These are phyloP conservation scores for Helenozyma baotianmanensis DNA, from an alignment of 805 yeast species.

Conservation along the genomic window DNA sequence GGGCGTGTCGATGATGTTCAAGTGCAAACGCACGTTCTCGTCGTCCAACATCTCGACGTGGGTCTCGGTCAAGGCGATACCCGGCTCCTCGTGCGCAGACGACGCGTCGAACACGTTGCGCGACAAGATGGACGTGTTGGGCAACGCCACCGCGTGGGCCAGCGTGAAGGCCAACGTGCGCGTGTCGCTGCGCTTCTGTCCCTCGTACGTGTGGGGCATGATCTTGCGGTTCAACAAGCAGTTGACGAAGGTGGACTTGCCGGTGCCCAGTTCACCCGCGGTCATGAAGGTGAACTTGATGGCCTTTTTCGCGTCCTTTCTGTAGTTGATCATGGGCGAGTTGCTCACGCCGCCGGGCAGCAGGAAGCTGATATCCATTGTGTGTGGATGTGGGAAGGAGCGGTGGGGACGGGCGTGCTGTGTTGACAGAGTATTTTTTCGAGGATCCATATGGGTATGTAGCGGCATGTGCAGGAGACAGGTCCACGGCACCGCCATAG, in stretches of 20 bases:
- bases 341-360: constrained; percentile 23
- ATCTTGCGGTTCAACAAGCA: constrained; percentile 59
- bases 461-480: no score
- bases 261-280: constrained; percentile 71
- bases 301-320: constrained; percentile 69
- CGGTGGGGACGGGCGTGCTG: no score
- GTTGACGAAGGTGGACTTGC: constrained; percentile 73
- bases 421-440: no score
- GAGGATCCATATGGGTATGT: no score
- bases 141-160: constrained; percentile 51
- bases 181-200: constrained; percentile 26
- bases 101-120: constrained; percentile 56
- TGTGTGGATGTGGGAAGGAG: not conserved
- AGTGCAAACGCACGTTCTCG: constrained; percentile 47
- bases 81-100: constrained; percentile 63
- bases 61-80: constrained; percentile 69
- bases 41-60: constrained; percentile 59
- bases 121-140: constrained; percentile 52
- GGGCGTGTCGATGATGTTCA: constrained; percentile 65
- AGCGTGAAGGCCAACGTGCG: constrained; percentile 54
- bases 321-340: constrained; percentile 46
- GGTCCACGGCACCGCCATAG: no score
- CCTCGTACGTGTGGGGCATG: constrained; percentile 54
- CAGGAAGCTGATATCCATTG: constrained; percentile 21
- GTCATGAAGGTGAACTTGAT: constrained; percentile 70